phyloP scores from a whole-genome alignment of 257 asterid species.

The Solanum gandarillasii region DNA sequence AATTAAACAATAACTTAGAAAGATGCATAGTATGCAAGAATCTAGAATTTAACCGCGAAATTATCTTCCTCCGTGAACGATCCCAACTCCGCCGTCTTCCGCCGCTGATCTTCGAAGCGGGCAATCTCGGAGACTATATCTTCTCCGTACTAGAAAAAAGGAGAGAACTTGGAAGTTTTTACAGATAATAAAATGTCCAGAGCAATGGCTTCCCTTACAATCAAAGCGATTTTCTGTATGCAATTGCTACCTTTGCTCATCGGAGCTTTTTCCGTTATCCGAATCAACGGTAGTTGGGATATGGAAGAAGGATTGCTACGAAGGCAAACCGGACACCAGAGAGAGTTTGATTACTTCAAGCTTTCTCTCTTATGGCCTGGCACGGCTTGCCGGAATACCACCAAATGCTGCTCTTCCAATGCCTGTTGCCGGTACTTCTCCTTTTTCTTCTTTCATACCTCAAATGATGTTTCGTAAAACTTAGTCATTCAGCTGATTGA shows the following conservation, averaged over 20 bases:
- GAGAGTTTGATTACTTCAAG: slow-evolving; percentile 76
- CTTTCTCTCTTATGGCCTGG: slow-evolving; percentile 84
- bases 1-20: not conserved
- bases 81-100: not conserved
- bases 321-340: slow-evolving; percentile 15
- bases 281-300: slow-evolving; percentile 19
- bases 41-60: not conserved
- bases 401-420: slow-evolving; percentile 55
- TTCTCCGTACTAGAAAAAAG: not conserved
- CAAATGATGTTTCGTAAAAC: not conserved
- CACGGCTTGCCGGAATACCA: slow-evolving; percentile 48
- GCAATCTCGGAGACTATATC: not conserved
- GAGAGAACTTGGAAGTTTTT: not conserved
- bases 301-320: slow-evolving; percentile 10
- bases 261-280: slow-evolving; percentile 22
- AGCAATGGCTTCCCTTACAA: slow-evolving; percentile 35
- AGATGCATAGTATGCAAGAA: not conserved
- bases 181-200: not conserved
- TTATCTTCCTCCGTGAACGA: not conserved
- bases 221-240: slow-evolving; percentile 11
- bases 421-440: slow-evolving; percentile 65
- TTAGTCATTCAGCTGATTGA: not conserved
- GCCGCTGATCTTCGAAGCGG: not conserved
- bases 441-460: not conserved
- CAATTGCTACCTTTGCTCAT: slow-evolving; percentile 15